Evolutionary conservation across 805 yeast genomes (phyloP), one percentile per base, ranked within the genome.

Genomic region (Saccharomycopsis sp.): DNA sequence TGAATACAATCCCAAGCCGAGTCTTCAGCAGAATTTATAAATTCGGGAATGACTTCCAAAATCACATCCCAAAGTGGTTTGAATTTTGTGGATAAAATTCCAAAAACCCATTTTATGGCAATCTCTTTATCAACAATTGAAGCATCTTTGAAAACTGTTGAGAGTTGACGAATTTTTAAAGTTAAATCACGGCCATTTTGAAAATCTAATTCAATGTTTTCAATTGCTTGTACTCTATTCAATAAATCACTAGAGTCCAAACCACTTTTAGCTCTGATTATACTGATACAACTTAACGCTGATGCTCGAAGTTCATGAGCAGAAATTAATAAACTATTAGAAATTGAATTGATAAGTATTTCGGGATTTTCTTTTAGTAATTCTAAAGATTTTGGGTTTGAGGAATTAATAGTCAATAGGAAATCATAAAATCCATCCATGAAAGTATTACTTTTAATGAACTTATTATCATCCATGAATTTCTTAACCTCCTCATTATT

Each of bases 31-130:
- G 65, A 66, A 14, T 55, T 61, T 12, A 65, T 58, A 8, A 79
- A 57, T 3, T 57, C 52, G 1, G 77, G 72, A 3, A 84, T 52
- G 3, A 71, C 68, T 45, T 79, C 89, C 40, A 67, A 61, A 2
- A 82, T 81, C 4, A 81, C 86, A 15, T 73, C 70, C 95, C 95
- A 87, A 12, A 81, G 69, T 1, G 97, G 97, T 41, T 85, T 81
- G 50, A 89, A 86, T 43, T 74, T 72, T 26, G 77, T 76, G 3
- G 85, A 66, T 32, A 88, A 59, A 45, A 82, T 67, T 26, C 97
- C 97, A 49, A 81, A 69, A 29, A 76, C 40, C 50, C 68, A 75
- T 18, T 64, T 66, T 29, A 71, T 62, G 25, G 72, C 64, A 13
- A 68, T 51, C n/a, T 44, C 31, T 49, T 14, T 14, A 31, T 31